Evolutionary conservation across 2,329 filamentous ascomycete genomes (phyloP).

Genomic region (Pseudogymnoascus sp.): DNA sequence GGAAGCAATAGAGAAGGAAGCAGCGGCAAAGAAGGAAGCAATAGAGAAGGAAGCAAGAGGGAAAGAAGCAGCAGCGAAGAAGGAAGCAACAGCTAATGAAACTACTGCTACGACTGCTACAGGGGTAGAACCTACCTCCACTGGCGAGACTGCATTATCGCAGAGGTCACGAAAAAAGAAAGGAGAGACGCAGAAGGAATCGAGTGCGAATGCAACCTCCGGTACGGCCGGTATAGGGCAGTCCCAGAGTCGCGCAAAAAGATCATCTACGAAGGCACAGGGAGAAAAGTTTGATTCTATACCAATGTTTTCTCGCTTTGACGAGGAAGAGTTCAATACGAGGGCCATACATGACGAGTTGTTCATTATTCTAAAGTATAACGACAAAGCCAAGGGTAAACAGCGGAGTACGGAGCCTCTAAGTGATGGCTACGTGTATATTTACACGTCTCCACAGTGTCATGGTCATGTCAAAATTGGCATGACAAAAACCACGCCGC

Average conservation of each 20-base stretch:
- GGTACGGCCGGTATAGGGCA: too few species aligned
- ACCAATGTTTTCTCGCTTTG: neutral
- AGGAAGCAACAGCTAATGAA: neutral
- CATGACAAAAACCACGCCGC: neutral
- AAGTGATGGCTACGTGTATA: neutral
- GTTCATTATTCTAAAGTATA: too few species aligned
- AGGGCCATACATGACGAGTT: neutral
- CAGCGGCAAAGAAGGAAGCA: too few species aligned
- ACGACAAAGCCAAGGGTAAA: too few species aligned
- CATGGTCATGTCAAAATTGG: neutral
- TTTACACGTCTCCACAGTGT: neutral
- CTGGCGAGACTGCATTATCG: neutral
- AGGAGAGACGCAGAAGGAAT: neutral
- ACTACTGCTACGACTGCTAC: neutral
- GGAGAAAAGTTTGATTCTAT: too few species aligned
- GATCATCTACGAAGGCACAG: too few species aligned
- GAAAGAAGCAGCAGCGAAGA: too few species aligned
- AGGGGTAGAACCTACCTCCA: neutral
- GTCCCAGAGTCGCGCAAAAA: too few species aligned
- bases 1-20: too few species aligned
- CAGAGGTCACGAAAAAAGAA: neutral
- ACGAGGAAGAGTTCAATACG: neutral
- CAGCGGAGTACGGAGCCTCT: too few species aligned
- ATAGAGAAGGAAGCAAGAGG: too few species aligned
- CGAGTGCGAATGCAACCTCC: too few species aligned